Evolutionary conservation across 2,329 filamentous ascomycete genomes (phyloP).

Genomic region (Penicillium concentricum): DNA sequence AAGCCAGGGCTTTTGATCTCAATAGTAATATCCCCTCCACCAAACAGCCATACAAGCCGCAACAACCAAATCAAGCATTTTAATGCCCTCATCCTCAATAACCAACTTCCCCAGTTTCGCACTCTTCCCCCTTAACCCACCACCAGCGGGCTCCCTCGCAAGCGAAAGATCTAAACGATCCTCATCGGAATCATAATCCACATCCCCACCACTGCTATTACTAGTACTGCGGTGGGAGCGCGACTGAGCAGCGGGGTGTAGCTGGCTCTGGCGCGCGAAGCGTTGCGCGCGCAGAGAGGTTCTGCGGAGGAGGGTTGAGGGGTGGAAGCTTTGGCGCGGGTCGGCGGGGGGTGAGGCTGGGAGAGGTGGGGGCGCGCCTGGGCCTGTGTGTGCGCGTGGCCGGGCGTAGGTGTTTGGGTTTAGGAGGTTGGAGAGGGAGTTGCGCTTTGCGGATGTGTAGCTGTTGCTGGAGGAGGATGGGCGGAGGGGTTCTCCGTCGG

Average conservation of each 20-base stretch:
- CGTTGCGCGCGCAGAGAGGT: conserved; percentile 25
- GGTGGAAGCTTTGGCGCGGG: conserved; percentile 27
- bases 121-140: conserved; percentile 78
- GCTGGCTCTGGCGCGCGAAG: conserved; percentile 16
- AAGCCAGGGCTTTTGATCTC: neutral
- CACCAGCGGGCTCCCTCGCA: conserved; percentile 79
- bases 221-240: conserved; percentile 17
- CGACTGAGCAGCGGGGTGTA: conserved; percentile 8
- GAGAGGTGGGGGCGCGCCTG: conserved; percentile 18
- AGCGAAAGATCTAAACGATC: conserved; percentile 68
- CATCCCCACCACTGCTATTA: conserved; percentile 18
- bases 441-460: conserved; percentile 28
- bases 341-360: conserved; percentile 17
- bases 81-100: conserved; percentile 81
- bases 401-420: conserved; percentile 30
- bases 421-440: conserved; percentile 32
- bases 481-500: conserved; percentile 6
- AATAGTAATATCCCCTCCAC: conserved; percentile 75
- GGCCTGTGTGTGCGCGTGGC: conserved; percentile 28
- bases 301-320: conserved; percentile 30
- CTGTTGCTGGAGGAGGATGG: conserved; percentile 1
- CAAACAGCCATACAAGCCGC: conserved; percentile 89
- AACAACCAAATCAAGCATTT: conserved; percentile 92
- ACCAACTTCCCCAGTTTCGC: conserved; percentile 94
- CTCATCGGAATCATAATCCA: conserved; percentile 27